phyloP scores from a whole-genome alignment of 345 rosid genomes.

The Rhodamnia argentea region DNA sequence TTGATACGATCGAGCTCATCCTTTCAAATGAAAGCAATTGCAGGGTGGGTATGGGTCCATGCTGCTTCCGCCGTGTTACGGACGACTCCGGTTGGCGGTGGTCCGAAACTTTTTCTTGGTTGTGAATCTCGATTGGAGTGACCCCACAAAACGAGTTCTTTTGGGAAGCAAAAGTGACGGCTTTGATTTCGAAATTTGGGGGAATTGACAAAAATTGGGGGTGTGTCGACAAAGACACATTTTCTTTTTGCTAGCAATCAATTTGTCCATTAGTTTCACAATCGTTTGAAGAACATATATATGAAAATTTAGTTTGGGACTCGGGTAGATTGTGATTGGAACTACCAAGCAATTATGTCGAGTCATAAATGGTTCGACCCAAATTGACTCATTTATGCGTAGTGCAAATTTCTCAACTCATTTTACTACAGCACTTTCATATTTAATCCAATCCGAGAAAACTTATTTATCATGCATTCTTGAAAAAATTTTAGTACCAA shows the following conservation, averaged over 20 bases:
- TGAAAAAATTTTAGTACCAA: too few relatives aligned
- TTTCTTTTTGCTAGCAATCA: not conserved
- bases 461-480: too few relatives aligned
- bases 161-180: not conserved
- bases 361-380: too few relatives aligned
- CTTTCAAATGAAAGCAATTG: not conserved
- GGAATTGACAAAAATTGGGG: too few relatives aligned
- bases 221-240: not conserved
- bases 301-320: not conserved
- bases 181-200: not conserved
- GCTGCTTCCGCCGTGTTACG: not conserved
- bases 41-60: not conserved
- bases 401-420: too few relatives aligned
- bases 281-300: not conserved
- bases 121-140: not conserved
- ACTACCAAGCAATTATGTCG: too few relatives aligned
- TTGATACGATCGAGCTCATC: not conserved
- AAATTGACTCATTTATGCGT: too few relatives aligned
- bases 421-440: too few relatives aligned
- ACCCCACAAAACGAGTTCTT: not conserved
- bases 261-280: not conserved
- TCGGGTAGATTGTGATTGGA: accelerated
- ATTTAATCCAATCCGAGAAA: too few relatives aligned
- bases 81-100: not conserved
- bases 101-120: not conserved